phyloP scores from a whole-genome alignment of 1,139 yeast species.

The Protomyces pachydermus region DNA sequence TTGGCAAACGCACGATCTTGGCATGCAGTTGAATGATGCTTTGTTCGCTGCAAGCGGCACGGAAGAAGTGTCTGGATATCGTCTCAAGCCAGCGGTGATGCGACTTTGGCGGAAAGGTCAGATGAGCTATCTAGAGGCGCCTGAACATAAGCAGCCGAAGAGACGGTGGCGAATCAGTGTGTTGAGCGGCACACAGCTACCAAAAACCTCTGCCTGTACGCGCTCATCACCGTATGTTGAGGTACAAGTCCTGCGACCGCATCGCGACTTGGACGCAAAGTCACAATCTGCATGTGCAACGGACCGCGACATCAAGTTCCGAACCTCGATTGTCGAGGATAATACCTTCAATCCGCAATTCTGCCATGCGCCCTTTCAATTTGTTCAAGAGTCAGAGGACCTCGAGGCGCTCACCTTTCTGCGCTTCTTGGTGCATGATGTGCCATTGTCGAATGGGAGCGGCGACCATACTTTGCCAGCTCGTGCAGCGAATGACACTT shows the following conservation, averaged over 20 bases:
- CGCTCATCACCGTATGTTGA: slow-evolving; percentile 56
- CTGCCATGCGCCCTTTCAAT: slow-evolving; percentile 45
- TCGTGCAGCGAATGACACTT: slow-evolving; percentile 12
- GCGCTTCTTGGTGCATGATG: slow-evolving; percentile 5
- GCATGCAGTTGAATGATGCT: slow-evolving; percentile 86
- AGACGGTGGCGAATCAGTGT: slow-evolving; percentile 43
- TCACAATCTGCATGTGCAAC: background rate
- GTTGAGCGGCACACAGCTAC: slow-evolving; percentile 78
- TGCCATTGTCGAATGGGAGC: background rate
- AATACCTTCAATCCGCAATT: slow-evolving; percentile 88
- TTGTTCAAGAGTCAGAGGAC: slow-evolving; percentile 6
- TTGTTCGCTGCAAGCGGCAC: slow-evolving; percentile 51
- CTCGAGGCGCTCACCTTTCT: slow-evolving; percentile 14
- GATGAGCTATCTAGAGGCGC: background rate
- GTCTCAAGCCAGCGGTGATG: slow-evolving; percentile 57
- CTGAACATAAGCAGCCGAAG: slow-evolving; percentile 33
- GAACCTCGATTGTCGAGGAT: slow-evolving; percentile 45
- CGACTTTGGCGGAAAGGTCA: slow-evolving; percentile 27
- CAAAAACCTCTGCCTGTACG: slow-evolving; percentile 45
- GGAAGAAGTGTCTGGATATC: slow-evolving; percentile 62
- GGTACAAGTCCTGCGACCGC: slow-evolving; percentile 51
- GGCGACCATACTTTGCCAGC: background rate
- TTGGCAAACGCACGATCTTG: slow-evolving; percentile 85
- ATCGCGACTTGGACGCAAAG: slow-evolving; percentile 5
- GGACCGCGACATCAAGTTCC: slow-evolving; percentile 12